Conservation (phyloP, 345 rosid species). For the Linum usitatissimum region DNA sequence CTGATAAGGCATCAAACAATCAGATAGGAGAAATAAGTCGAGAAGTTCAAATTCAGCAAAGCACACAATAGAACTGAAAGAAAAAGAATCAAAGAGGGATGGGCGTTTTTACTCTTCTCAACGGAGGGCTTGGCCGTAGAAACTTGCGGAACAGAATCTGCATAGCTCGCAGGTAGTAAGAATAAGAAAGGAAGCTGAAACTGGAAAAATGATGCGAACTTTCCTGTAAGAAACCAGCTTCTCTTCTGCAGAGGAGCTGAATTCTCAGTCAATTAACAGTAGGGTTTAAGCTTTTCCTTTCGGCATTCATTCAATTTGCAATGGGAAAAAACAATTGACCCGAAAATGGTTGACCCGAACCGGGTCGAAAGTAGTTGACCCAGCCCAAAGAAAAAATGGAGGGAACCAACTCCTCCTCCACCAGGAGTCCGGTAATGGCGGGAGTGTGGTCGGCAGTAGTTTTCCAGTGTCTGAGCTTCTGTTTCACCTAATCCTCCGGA, state of each 20-base stretch:
- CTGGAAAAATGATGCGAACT: background rate
- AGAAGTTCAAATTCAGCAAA: background rate
- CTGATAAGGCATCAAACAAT: background rate
- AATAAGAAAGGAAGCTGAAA: background rate
- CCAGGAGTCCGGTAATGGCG: no score
- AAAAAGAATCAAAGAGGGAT: background rate
- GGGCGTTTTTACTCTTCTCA: background rate
- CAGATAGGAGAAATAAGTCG: background rate
- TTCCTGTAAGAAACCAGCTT: background rate
- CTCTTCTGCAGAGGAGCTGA: background rate
- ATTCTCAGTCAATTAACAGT: background rate
- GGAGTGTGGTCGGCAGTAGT: no score
- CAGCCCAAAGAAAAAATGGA: no score
- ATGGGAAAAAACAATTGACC: background rate
- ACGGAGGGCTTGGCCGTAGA: background rate
- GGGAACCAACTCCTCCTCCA: no score
- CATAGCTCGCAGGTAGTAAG: background rate
- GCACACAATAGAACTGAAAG: background rate
- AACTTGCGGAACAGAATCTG: background rate
- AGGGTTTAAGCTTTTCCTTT: background rate
- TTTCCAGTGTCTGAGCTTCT: no score
- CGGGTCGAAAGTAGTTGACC: no score
- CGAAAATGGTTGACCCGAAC: no score
- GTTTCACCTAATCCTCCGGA: background rate
- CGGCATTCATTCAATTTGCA: background rate